These are phyloP conservation scores for Hanseniaspora lindneri DNA, from an alignment of 805 yeast species.

Conservation along the genomic window DNA sequence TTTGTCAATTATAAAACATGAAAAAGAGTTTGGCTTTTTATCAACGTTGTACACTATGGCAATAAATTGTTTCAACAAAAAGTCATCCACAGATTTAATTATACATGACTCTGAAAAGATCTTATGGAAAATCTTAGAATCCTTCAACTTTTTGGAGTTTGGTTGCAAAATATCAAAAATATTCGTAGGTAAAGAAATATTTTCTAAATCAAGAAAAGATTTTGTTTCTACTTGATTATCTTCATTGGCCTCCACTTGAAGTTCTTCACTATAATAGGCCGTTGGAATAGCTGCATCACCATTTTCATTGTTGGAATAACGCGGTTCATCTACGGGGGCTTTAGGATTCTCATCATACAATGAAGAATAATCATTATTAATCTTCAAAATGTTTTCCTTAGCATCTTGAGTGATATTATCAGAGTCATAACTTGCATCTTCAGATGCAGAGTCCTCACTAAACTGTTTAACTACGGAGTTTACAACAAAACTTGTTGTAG, in stretches of 20 bases:
- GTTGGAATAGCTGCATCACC: not conserved
- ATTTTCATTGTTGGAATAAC: too few species aligned
- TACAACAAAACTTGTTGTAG: slow-evolving; percentile 11
- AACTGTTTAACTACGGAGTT: slow-evolving; percentile 15
- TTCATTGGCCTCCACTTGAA: too few species aligned
- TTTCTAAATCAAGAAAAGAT: slow-evolving; percentile 17
- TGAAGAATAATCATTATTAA: not conserved
- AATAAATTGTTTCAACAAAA: slow-evolving; percentile 35
- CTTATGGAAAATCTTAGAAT: slow-evolving; percentile 32
- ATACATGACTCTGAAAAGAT: slow-evolving; percentile 43
- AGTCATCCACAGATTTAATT: slow-evolving; percentile 35
- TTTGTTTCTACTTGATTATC: not conserved
- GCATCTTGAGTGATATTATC: not conserved
- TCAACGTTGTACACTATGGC: slow-evolving; percentile 42
- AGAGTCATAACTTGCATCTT: not conserved
- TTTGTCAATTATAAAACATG: slow-evolving; percentile 45
- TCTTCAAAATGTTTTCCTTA: too few species aligned
- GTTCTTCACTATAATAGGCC: too few species aligned
- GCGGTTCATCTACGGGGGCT: not conserved
- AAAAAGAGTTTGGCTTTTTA: slow-evolving; percentile 33
- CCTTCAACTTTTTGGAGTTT: slow-evolving; percentile 18
- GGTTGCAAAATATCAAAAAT: slow-evolving; percentile 15
- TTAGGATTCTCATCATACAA: not conserved
- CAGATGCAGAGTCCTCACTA: slow-evolving; percentile 1
- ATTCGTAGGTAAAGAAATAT: slow-evolving; percentile 17